Evolutionary conservation across 371 early-diverging fungal species (phyloP), one percentile per base, ranked within the genome.

Genomic region (Mortierella sp.): DNA sequence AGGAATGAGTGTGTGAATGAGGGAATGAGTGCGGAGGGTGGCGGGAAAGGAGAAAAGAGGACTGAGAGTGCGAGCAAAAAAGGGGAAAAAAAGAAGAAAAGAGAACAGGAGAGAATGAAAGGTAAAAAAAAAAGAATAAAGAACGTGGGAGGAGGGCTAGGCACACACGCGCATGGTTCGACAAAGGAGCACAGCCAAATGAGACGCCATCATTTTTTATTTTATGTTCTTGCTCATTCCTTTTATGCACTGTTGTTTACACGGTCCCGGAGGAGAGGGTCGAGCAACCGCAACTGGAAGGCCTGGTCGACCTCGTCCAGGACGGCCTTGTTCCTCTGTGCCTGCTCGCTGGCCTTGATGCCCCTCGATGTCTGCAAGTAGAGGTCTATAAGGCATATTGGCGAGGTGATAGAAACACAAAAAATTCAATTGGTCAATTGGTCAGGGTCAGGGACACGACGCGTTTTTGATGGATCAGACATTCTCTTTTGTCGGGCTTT

Each of bases 301-400:
- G 68, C 71, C 47, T 70, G 61, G 24, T 79, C 76, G 0, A 83
- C 68, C 0, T 58, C 47, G 2, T 83, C 79, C 24, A 75, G n/a
- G 44, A 79, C 66, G 7, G 65, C 65, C 34, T 64, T 76, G 65
- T 83, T 83, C 45, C 68, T 63, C 34, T 83, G 63, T 8, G 84
- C 76, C 44, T 83, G 84, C 48, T 83, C 64, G 52, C 84, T 83
- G 7, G 84, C 84, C 68, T 79, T 83, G 71, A 83, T 83, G 5
- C 84, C 84, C 29, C 76, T 79, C 0, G 79, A 71, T 19, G 79
- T 83, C 58, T 76, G 65, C 68, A 83, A 45, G 73, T 83, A 83
- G 48, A 83, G 73, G 52, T 83, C 84, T 83, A 69, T n/a, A n/a
- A n/a, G n/a, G n/a, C n/a, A n/a, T n/a, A n/a, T n/a, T n/a, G 4